These are phyloP conservation scores for Yamadazyma sp. DNA, from an alignment of 1,139 yeast genomes.

Conservation along the genomic window DNA sequence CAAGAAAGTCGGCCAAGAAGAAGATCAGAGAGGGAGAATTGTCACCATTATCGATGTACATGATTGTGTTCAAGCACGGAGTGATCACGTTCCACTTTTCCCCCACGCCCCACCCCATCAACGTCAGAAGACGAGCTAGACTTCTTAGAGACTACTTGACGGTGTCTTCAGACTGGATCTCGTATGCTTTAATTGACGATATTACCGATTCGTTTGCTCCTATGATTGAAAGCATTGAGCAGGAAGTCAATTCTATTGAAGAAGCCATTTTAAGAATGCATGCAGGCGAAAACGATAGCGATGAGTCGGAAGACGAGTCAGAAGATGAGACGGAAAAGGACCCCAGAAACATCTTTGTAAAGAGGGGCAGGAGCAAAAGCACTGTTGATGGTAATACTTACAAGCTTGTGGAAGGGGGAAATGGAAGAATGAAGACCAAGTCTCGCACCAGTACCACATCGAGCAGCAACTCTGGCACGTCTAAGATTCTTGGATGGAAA, in stretches of 20 bases:
- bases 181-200: conserved; percentile 94
- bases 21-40: conserved; percentile 68
- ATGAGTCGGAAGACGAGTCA: conserved; percentile 34
- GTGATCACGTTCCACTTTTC: conserved; percentile 92
- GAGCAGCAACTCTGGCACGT: conserved; percentile 36
- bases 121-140: conserved; percentile 90
- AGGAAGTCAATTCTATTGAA: conserved; percentile 88
- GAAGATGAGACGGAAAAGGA: conserved; percentile 14
- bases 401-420: conserved; percentile 6
- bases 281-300: conserved; percentile 55
- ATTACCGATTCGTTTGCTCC: conserved; percentile 98
- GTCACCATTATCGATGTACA: conserved; percentile 89
- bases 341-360: conserved; percentile 29
- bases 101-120: conserved; percentile 94
- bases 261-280: conserved; percentile 89
- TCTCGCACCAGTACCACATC: conserved; percentile 19
- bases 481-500: conserved; percentile 74
- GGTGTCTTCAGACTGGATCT: conserved; percentile 94
- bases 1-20: conserved; percentile 31
- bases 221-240: conserved; percentile 88
- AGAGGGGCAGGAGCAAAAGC: conserved; percentile 40
- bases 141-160: conserved; percentile 82
- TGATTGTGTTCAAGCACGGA: conserved; percentile 86
- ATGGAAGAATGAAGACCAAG: conserved; percentile 7
- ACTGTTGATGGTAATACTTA: conserved; percentile 33